Conservation (phyloP, 2,329 filamentous ascomycete species). For the Ophiostoma ulmi region DNA sequence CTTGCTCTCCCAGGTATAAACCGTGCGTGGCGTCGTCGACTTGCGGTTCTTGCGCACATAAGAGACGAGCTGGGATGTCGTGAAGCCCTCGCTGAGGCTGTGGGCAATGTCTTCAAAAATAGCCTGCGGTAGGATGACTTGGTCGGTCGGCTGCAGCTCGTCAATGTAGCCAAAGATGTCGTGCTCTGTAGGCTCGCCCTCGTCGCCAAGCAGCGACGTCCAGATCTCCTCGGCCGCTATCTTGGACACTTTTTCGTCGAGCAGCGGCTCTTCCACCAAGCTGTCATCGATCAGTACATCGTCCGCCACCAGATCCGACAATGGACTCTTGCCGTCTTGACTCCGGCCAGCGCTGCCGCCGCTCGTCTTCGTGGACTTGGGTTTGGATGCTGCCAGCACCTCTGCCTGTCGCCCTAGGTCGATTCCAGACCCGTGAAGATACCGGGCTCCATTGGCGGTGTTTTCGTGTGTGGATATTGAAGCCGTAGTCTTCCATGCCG, state of each 20-base stretch:
- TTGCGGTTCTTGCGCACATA: slow-evolving; percentile 37
- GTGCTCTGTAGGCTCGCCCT: slow-evolving; percentile 30
- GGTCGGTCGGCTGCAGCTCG: slow-evolving; percentile 42
- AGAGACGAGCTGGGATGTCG: slow-evolving; percentile 40
- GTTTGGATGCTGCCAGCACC: neutral
- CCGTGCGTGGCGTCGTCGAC: neutral
- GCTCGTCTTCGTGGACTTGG: neutral
- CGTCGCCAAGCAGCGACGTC: slow-evolving; percentile 18
- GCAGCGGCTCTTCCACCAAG: slow-evolving; percentile 5
- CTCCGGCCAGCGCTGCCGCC: neutral
- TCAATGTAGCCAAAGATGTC: slow-evolving; percentile 46
- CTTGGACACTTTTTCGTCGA: slow-evolving; percentile 8
- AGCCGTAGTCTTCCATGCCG: neutral
- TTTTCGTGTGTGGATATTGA: neutral
- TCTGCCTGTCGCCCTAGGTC: neutral
- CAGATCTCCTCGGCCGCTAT: slow-evolving; percentile 20
- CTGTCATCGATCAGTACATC: neutral
- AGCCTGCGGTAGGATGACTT: slow-evolving; percentile 35
- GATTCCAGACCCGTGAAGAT: neutral
- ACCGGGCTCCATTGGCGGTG: neutral
- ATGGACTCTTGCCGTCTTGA: neutral
- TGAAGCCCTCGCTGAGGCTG: slow-evolving; percentile 45
- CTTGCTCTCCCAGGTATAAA: slow-evolving; percentile 39
- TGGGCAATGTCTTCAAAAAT: slow-evolving; percentile 42
- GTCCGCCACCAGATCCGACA: neutral